A percentile compares a stretch with the other conserved stretches of the same genome.
These are phyloP conservation scores for Colletotrichum salicis DNA, from an alignment of 2,329 filamentous ascomycete genomes.

Conservation along the genomic window DNA sequence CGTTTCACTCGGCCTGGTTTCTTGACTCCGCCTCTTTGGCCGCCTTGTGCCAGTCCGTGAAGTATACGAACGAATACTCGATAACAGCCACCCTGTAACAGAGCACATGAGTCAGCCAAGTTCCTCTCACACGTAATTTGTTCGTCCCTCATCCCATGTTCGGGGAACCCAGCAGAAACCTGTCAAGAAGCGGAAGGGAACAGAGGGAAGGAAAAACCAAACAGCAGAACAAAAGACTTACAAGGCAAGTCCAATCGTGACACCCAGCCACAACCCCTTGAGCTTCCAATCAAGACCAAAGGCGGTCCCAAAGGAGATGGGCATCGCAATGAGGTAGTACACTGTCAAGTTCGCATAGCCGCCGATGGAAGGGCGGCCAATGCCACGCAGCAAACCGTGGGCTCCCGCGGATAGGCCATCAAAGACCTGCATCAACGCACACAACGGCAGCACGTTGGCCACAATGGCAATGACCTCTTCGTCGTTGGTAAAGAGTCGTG, in stretches of 20 bases:
- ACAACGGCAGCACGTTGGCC: slow-evolving; percentile 78
- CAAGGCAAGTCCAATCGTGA: slow-evolving; percentile 76
- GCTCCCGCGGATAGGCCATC: slow-evolving; percentile 83
- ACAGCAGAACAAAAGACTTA: slow-evolving; percentile 48
- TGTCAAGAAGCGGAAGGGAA: background rate
- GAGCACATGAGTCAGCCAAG: slow-evolving; percentile 29
- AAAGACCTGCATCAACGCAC: slow-evolving; percentile 89
- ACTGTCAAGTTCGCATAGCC: slow-evolving; percentile 88
- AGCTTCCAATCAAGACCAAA: slow-evolving; percentile 84
- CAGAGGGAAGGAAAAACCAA: background rate
- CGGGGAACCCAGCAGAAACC: background rate
- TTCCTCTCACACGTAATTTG: background rate
- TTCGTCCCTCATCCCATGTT: background rate
- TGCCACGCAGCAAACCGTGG: slow-evolving; percentile 85
- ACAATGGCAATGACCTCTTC: slow-evolving; percentile 75
- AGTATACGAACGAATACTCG: slow-evolving; percentile 63
- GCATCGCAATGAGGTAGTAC: slow-evolving; percentile 89
- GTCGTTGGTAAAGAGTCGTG: slow-evolving; percentile 81
- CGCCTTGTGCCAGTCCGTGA: slow-evolving; percentile 65
- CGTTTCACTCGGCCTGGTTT: slow-evolving; percentile 49
- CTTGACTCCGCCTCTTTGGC: slow-evolving; percentile 63
- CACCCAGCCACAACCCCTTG: slow-evolving; percentile 82
- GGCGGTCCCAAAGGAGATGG: slow-evolving; percentile 80
- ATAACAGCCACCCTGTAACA: slow-evolving; percentile 59
- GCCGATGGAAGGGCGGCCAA: slow-evolving; percentile 89